A percentile compares a stretch with the other conserved stretches of the same genome.
phyloP scores from a whole-genome alignment of 164 flowering plant genomes.

The Saururus chinensis region DNA sequence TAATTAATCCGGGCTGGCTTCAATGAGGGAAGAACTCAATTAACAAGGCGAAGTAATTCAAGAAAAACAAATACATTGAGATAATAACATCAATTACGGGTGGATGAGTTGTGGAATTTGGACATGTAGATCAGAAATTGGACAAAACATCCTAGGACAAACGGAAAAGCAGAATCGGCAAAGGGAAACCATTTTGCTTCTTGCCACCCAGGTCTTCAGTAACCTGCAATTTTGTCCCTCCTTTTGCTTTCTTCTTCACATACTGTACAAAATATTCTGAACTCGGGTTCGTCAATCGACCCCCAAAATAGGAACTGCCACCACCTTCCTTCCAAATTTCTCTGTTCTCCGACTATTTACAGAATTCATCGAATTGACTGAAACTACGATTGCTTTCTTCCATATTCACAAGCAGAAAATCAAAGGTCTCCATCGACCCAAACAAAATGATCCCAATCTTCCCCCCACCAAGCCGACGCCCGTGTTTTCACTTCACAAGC shows the following conservation, averaged over 20 bases:
- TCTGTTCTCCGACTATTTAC: background rate
- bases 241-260: too few species aligned
- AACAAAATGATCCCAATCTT: background rate
- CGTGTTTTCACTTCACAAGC: constrained; percentile 33
- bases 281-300: too few species aligned
- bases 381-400: background rate
- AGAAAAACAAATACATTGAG: background rate
- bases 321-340: background rate
- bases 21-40: too few species aligned
- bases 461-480: background rate
- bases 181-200: background rate
- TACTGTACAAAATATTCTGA: background rate
- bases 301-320: background rate
- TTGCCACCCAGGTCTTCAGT: background rate
- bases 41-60: background rate
- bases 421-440: background rate
- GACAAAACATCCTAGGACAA: background rate
- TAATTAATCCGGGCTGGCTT: too few species aligned
- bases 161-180: background rate
- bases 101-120: background rate
- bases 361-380: constrained; percentile 1
- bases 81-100: background rate
- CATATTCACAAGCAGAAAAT: constrained; percentile 2
- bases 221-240: background rate
- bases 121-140: background rate